Base-by-base conservation (phyloP, 306 rosid genomes). In the Castanopsis chinensis region DNA sequence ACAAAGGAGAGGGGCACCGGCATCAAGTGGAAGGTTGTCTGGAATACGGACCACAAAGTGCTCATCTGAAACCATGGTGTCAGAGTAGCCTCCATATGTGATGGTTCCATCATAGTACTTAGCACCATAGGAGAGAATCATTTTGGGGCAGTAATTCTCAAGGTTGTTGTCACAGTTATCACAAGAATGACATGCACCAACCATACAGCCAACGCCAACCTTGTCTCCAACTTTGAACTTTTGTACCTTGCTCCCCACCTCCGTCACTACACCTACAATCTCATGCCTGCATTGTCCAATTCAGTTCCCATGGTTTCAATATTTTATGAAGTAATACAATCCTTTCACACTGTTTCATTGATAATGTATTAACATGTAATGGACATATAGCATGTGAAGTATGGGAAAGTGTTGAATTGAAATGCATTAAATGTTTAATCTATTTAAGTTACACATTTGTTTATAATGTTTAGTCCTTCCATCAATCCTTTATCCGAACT, bases 1-100 rank as follows among this genome's bases (percentile, higher is more conserved):
- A 43, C 88, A 85, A 0, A 86, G 84, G 18, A 86, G 81, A 28
- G 90, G 90, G n/a, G 81, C 88, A 21, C 85, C 81, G 23, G 73
- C 81, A n/a, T 84, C 90, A 20, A 84, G 86, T 0, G 78, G 79
- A 1, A 86, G 51, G 43, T 27, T 28, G n/a, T 76, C 77, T 0
- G 86, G 88, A 18, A 87, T 79, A 7, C 23, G 69, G 6, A 87
- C 21, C 41, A 73, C 84, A 51, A 72, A 87, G 71, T 52, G 67
- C 33, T 87, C 84, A 5, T 84, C 84, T 0, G 75, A 82, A 30
- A 86, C 85, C 84, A 83, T 83, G 3, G 13, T 0, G 76, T 86
- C 76, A 5, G 89, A 86, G 81, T 79, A 83, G 15, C 82, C 82
- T 1, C 77, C 82, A 56, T 71, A 60, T 49, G 82, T 79, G 19